A percentile compares a stretch with the other conserved stretches of the same genome.
Conservation (phyloP, 2,329 filamentous ascomycete genomes). For the Mollisiaceae sp. region DNA sequence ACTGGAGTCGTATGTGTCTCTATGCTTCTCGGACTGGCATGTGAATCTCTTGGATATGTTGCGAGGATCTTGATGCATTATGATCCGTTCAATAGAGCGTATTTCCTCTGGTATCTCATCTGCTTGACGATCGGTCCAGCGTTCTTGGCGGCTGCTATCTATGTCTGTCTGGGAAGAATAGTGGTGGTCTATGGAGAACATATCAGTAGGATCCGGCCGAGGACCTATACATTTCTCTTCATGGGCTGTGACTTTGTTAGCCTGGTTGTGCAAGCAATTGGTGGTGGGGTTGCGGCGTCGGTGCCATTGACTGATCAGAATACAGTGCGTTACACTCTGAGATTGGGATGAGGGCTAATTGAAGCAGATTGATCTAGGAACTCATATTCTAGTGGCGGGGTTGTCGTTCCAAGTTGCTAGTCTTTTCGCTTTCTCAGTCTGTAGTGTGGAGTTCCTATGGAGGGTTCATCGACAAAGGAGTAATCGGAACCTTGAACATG, state of each 20-base stretch:
- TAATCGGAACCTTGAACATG: slow-evolving; percentile 12
- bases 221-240: slow-evolving; percentile 62
- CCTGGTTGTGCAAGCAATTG: slow-evolving; percentile 62
- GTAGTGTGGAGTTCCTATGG: slow-evolving; percentile 24
- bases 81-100: slow-evolving; percentile 54
- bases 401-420: slow-evolving; percentile 61
- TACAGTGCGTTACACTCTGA: slow-evolving; percentile 36
- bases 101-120: slow-evolving; percentile 60
- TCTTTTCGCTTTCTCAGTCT: slow-evolving; percentile 44
- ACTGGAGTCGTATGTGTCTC: slow-evolving; percentile 60
- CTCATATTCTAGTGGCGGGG: slow-evolving; percentile 62
- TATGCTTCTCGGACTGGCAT: slow-evolving; percentile 56
- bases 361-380: slow-evolving; percentile 48
- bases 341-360: neutral
- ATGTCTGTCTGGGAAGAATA: slow-evolving; percentile 61
- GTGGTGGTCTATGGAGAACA: slow-evolving; percentile 56
- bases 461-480: neutral
- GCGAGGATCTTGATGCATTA: slow-evolving; percentile 58
- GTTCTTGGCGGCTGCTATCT: slow-evolving; percentile 61
- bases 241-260: slow-evolving; percentile 62
- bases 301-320: slow-evolving; percentile 43
- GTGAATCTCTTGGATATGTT: slow-evolving; percentile 61
- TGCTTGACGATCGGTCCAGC: slow-evolving; percentile 61
- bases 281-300: slow-evolving; percentile 60
- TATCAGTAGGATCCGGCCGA: slow-evolving; percentile 50